Base-by-base conservation (phyloP, 73 alveolate species). In the Stentor coeruleus region DNA sequence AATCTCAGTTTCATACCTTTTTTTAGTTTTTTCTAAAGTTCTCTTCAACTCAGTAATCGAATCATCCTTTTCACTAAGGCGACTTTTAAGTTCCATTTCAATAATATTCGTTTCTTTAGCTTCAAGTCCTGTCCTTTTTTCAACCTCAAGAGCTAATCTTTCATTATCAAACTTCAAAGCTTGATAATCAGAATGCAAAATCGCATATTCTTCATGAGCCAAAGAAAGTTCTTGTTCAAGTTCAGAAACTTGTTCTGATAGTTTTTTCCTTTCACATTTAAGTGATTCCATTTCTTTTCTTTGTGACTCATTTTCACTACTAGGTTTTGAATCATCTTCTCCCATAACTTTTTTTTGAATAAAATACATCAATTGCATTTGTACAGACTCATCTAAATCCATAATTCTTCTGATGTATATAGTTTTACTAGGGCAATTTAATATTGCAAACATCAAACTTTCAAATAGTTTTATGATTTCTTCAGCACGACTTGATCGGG, bases 291-390 rank as follows among this genome's bases (percentile, higher is more conserved):
- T 26, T 66, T 66, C 79, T 2, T 66, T 20, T 66, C 39, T 66
- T 33, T 66, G 40, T 28, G 79, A 28, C 33, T 66, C 42, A 20
- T 26, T 20, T 20, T 20, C 40, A 66, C n/a, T 26, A 20, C 49
- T 20, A 20, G 20, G 66, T 37, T 66, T 66, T 6, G 6, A 6
- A 11, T 49, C 66, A 20, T 66, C 79, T 20, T 20, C 36, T 26
- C 79, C 79, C 37, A 66, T 66, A 20, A 31, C 79, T 66, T 66
- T 66, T n/a, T 33, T 66, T 66, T 66, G n/a, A 20, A 66, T 66
- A 40, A 66, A 66, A 33, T 20, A 0, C 79, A 66, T 66, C 1
- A 66, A 31, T 26, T 20, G n/a, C 15, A 66, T 33, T 66, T 66
- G 79, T 37, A 20, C 40, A 11, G n/a, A 20, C 33, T 66, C 79